These are phyloP conservation scores for Flaveria sonorensis DNA, from an alignment of 129 eudicot species.

Conservation along the genomic window DNA sequence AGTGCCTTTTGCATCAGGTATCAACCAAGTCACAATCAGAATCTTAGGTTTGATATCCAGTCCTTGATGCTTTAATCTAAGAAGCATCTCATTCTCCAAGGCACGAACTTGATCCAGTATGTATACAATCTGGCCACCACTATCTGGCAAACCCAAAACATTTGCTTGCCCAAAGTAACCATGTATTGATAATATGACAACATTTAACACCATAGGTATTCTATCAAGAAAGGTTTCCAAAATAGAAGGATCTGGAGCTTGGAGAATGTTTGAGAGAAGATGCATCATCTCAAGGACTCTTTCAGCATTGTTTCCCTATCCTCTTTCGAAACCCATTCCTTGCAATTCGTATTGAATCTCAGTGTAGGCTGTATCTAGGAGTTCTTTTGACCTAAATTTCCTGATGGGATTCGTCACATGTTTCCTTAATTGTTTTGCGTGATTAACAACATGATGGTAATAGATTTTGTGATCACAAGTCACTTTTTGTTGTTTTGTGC, in stretches of 20 bases:
- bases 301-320: conserved; percentile 95
- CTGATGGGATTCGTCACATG: no score
- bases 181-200: conserved; percentile 86
- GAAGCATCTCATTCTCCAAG: conserved; percentile 84
- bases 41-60: conserved; percentile 79
- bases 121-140: conserved; percentile 98
- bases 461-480: no score
- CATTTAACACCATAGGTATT: conserved; percentile 95
- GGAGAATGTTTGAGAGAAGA: conserved; percentile 89
- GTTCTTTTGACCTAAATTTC: no score
- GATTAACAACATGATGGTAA: no score
- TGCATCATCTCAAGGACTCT: conserved; percentile 77
- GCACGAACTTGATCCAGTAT: conserved; percentile 99
- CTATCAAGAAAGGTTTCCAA: conserved; percentile 87
- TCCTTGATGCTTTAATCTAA: conserved; percentile 80
- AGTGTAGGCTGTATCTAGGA: no score
- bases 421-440: no score
- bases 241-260: conserved; percentile 96
- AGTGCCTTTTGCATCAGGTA: conserved; percentile 98
- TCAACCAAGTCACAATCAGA: conserved; percentile 78
- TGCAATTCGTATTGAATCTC: no score
- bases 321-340: conserved; percentile 97
- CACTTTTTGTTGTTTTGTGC: no score
- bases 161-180: conserved; percentile 99
- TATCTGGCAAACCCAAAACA: conserved; percentile 97